Conservation (phyloP, 2,329 filamentous ascomycete genomes). For the Tolypocladium nubicola region DNA sequence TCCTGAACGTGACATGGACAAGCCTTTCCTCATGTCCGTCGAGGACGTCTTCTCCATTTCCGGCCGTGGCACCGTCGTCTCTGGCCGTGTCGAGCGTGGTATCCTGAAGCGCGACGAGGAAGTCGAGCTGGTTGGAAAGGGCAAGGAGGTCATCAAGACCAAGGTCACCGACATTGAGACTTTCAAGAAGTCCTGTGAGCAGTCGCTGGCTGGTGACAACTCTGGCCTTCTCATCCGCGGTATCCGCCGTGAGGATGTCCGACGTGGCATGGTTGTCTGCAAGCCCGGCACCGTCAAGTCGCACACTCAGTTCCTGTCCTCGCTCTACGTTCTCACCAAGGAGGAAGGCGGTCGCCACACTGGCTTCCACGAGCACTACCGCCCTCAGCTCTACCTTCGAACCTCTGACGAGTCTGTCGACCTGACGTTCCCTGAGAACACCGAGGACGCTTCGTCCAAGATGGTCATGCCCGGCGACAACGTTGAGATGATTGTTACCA, state of each 20-base stretch:
- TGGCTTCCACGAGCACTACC: slow-evolving; percentile 92
- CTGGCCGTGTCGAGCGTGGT: slow-evolving; percentile 95
- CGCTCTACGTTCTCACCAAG: slow-evolving; percentile 94
- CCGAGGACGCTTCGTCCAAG: slow-evolving; percentile 59
- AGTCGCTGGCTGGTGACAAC: slow-evolving; percentile 95
- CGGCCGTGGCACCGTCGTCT: slow-evolving; percentile 92
- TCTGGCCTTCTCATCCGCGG: slow-evolving; percentile 93
- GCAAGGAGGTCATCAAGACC: slow-evolving; percentile 76
- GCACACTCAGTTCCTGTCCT: slow-evolving; percentile 84
- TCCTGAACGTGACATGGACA: slow-evolving; percentile 85
- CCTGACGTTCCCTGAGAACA: slow-evolving; percentile 79
- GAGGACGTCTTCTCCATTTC: slow-evolving; percentile 87
- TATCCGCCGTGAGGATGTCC: slow-evolving; percentile 89
- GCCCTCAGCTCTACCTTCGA: slow-evolving; percentile 90
- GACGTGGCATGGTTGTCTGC: slow-evolving; percentile 87
- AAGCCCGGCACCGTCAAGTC: slow-evolving; percentile 77
- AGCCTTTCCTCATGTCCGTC: slow-evolving; percentile 98
- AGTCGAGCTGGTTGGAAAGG: slow-evolving; percentile 89
- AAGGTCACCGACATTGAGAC: slow-evolving; percentile 99
- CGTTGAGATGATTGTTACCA: slow-evolving; percentile 87
- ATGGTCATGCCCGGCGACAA: slow-evolving; percentile 98
- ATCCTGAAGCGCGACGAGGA: slow-evolving; percentile 87
- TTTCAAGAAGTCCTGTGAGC: slow-evolving; percentile 99
- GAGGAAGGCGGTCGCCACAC: slow-evolving; percentile 97
- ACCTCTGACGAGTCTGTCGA: slow-evolving; percentile 75